Percentiles rank a stretch among this genome's conserved stretches.
phyloP scores from a whole-genome alignment of 176 grass and related monocot genomes.

The Urochloa ruziziensis region DNA sequence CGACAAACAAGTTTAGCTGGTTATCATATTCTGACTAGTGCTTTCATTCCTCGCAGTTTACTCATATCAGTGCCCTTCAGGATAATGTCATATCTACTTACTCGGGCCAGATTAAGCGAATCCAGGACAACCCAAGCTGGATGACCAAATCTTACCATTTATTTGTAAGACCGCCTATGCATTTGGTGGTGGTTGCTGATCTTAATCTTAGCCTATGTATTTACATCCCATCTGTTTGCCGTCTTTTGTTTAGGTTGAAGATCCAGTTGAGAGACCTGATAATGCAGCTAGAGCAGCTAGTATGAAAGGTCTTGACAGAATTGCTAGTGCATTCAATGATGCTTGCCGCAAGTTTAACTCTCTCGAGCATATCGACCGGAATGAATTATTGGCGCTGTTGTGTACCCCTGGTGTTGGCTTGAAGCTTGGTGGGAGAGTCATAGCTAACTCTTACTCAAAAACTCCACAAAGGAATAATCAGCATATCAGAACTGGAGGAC shows the following conservation, averaged over 20 bases:
- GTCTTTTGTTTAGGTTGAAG: conserved; percentile 60
- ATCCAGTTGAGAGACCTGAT: conserved; percentile 71
- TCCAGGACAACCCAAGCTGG: conserved; percentile 36
- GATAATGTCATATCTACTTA: conserved; percentile 69
- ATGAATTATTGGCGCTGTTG: conserved; percentile 47
- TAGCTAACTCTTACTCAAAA: conserved; percentile 5
- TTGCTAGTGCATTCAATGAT: conserved; percentile 40
- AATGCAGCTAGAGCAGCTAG: conserved; percentile 69
- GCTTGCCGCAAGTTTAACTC: conserved; percentile 38
- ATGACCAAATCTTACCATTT: conserved; percentile 48
- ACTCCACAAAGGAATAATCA: conserved; percentile 22
- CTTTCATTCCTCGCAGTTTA: conserved; percentile 53
- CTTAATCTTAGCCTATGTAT: conserved; percentile 15
- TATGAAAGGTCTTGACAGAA: conserved; percentile 36
- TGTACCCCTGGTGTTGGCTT: conserved; percentile 50
- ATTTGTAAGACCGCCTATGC: conserved; percentile 49
- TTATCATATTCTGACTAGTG: not conserved
- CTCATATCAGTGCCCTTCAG: conserved; percentile 30
- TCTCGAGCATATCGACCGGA: conserved; percentile 30
- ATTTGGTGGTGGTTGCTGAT: conserved; percentile 9
- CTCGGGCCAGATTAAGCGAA: conserved; percentile 49
- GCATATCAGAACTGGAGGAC: not conserved
- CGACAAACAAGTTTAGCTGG: not conserved
- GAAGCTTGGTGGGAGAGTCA: conserved; percentile 40
- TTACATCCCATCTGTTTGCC: conserved; percentile 20